phyloP scores from a whole-genome alignment of 768 basidiomycete genomes.

The Mycena rebaudengoi region DNA sequence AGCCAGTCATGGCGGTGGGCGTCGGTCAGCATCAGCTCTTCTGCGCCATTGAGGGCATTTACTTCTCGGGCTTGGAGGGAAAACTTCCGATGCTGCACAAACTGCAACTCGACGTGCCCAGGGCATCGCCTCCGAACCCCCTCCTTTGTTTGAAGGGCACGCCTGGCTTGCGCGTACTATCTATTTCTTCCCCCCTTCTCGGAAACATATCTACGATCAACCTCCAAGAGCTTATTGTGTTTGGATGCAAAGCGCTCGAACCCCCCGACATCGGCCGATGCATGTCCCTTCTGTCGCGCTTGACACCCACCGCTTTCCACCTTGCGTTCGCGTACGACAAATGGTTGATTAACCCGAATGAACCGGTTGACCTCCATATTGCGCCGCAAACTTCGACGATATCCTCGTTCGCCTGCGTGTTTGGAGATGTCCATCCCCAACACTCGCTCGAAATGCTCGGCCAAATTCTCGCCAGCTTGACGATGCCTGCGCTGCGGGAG shows the following conservation, averaged over 20 bases:
- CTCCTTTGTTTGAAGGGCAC: conserved; percentile 4
- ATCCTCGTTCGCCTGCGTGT: conserved; percentile 3
- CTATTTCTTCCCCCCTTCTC: conserved; percentile 7
- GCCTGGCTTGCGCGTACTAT: conserved; percentile 6
- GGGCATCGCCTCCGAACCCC: conserved; percentile 8
- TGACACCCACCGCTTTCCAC: conserved; percentile 3
- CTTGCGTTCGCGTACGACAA: conserved; percentile 1
- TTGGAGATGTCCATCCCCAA: not conserved
- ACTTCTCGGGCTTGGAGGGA: conserved; percentile 8
- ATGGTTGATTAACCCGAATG: not conserved
- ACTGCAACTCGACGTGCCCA: not conserved
- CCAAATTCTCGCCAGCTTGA: conserved; percentile 14
- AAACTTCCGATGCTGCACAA: conserved; percentile 7
- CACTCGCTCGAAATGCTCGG: conserved; percentile 3
- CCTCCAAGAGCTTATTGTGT: conserved; percentile 1
- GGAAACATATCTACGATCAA: conserved; percentile 1
- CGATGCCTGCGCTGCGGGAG: conserved; percentile 7
- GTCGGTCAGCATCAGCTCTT: conserved; percentile 7
- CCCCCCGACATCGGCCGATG: not conserved
- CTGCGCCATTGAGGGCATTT: conserved; percentile 9
- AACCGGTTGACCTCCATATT: conserved; percentile 3
- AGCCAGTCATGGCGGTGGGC: conserved; percentile 9
- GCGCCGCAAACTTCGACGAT: conserved; percentile 7
- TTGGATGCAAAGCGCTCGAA: conserved; percentile 2
- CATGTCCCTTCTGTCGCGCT: conserved; percentile 2